Conservation (phyloP, 2,329 filamentous ascomycete species). For the Amphichorda felina region DNA sequence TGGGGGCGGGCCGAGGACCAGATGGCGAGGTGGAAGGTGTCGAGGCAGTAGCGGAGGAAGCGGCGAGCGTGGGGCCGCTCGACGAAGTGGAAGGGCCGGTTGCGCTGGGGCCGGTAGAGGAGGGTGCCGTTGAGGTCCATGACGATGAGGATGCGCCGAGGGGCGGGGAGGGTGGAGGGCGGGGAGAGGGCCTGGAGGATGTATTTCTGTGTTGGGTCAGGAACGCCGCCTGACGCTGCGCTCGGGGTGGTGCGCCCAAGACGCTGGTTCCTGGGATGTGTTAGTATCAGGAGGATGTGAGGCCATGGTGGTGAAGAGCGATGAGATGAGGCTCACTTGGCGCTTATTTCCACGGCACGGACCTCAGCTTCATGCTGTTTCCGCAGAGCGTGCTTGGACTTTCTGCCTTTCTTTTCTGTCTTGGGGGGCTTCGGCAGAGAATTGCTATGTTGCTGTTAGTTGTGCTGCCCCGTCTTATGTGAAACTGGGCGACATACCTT, state of each 20-base stretch:
- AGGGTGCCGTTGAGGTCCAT: constrained; percentile 93
- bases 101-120: constrained; percentile 52
- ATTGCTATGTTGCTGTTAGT: not conserved
- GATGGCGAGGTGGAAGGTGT: constrained; percentile 68
- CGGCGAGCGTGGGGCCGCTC: constrained; percentile 52
- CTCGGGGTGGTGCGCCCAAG: constrained; percentile 12
- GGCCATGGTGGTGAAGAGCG: not conserved
- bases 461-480: not conserved
- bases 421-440: too few relatives aligned
- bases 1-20: constrained; percentile 76
- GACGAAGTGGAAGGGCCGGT: constrained; percentile 38
- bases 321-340: not conserved
- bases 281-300: not conserved
- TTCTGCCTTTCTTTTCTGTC: not conserved
- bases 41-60: constrained; percentile 66
- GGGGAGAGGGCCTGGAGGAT: constrained; percentile 36
- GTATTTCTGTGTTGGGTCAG: constrained; percentile 49
- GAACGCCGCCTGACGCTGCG: constrained; percentile 41
- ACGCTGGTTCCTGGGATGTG: too few relatives aligned
- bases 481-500: not conserved
- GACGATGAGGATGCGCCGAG: constrained; percentile 63
- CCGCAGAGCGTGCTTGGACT: constrained; percentile 1
- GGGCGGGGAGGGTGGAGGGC: constrained; percentile 26
- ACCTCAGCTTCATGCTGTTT: constrained; percentile 1
- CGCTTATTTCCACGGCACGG: not conserved